phyloP scores from a whole-genome alignment of 768 basidiomycete species.

The Panaeolus papilionaceus region DNA sequence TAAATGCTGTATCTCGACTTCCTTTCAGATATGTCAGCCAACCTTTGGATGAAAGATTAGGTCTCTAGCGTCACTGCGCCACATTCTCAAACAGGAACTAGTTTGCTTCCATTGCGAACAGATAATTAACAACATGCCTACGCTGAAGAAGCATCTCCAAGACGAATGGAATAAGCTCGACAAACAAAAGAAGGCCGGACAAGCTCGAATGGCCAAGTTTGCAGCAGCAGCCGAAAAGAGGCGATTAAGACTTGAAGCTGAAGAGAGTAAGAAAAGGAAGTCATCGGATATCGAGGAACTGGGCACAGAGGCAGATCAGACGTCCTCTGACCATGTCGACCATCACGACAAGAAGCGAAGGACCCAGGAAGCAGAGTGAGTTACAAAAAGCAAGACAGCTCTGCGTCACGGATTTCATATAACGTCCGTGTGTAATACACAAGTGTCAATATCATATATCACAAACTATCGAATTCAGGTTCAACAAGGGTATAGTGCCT shows the following conservation, averaged over 20 bases:
- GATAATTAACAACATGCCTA: conserved; percentile 72
- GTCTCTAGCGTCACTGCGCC: conserved; percentile 56
- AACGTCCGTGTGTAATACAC: background rate
- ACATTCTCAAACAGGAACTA: conserved; percentile 69
- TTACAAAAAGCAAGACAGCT: background rate
- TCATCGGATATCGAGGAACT: background rate
- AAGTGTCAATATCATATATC: background rate
- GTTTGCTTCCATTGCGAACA: conserved; percentile 74
- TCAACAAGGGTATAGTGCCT: too few relatives aligned
- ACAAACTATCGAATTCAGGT: background rate
- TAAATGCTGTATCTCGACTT: conserved; percentile 14
- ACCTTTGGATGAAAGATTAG: conserved; percentile 39
- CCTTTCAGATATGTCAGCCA: background rate
- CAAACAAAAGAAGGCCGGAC: conserved; percentile 44
- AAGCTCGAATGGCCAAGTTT: conserved; percentile 37
- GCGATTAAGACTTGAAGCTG: background rate
- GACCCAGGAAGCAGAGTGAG: background rate
- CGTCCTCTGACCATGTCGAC: background rate
- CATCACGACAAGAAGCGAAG: background rate
- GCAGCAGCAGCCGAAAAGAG: background rate
- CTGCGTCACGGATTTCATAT: background rate
- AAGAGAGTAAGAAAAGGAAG: background rate
- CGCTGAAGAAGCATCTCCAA: conserved; percentile 76
- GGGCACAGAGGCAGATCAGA: background rate
- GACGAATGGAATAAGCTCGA: conserved; percentile 69